phyloP scores from a whole-genome alignment of 176 grass and related monocot genomes.

The Bonia amplexicaulis region DNA sequence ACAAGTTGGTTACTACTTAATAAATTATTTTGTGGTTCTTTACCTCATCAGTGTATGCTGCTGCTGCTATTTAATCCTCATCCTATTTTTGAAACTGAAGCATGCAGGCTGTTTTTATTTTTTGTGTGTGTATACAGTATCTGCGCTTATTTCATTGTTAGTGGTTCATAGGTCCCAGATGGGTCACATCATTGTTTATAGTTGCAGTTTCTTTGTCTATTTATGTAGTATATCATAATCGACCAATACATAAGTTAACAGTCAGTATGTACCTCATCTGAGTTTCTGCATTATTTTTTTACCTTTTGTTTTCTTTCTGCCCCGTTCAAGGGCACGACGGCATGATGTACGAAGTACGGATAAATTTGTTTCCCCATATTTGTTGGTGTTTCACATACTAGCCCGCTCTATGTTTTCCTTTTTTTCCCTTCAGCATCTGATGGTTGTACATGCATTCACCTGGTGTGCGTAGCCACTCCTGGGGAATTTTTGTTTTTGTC shows the following conservation, averaged over 20 bases:
- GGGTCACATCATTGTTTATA: neutral
- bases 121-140: neutral
- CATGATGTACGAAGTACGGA: neutral
- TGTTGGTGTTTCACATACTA: neutral
- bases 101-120: neutral
- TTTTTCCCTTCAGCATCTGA: neutral
- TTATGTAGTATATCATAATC: neutral
- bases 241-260: neutral
- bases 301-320: neutral
- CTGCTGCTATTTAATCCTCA: neutral
- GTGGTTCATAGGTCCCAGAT: neutral
- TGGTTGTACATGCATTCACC: constrained; percentile 1
- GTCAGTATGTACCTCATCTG: neutral
- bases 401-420: neutral
- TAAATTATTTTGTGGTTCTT: neutral
- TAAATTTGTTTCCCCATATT: neutral
- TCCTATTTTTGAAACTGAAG: neutral
- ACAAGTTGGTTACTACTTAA: neutral
- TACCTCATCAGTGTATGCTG: neutral
- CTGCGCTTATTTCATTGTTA: neutral
- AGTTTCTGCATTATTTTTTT: constrained; percentile 10
- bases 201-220: neutral
- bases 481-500: neutral
- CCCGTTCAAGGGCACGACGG: neutral
- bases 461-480: neutral